Evolutionary conservation across 108 stramenopile species (phyloP).

Genomic region (Cylindrotheca fusiformis): DNA sequence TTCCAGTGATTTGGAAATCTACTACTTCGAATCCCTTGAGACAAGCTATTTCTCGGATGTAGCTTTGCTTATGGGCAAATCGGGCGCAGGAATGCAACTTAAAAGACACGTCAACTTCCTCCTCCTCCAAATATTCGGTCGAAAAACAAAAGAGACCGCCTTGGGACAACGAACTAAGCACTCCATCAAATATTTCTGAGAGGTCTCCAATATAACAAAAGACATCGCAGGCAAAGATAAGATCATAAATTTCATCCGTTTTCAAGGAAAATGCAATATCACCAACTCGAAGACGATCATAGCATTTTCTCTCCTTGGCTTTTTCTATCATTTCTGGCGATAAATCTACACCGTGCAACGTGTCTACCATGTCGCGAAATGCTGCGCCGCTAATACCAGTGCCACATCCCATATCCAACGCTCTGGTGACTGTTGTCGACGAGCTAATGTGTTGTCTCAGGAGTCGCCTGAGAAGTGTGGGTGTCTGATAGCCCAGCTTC

Average conservation of each 20-base stretch:
- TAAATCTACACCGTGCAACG: conserved; percentile 58
- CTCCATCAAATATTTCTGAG: conserved; percentile 34
- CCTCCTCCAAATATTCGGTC: conserved; percentile 49
- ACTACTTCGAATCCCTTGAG: conserved; percentile 32
- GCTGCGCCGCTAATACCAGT: conserved; percentile 56
- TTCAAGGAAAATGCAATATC: conserved; percentile 28
- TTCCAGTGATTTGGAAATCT: background rate
- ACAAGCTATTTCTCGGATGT: conserved; percentile 35
- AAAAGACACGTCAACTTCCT: conserved; percentile 18
- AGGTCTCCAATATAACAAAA: conserved; percentile 61
- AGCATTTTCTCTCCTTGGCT: conserved; percentile 57
- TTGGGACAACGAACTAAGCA: conserved; percentile 21
- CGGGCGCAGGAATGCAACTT: conserved; percentile 53
- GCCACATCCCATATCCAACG: conserved; percentile 64
- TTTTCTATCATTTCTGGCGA: conserved; percentile 67
- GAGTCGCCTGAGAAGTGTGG: conserved; percentile 21
- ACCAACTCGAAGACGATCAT: conserved; percentile 47
- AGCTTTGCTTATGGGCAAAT: conserved; percentile 59
- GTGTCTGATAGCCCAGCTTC: conserved; percentile 38
- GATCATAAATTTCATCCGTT: conserved; percentile 29
- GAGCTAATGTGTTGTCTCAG: conserved; percentile 7
- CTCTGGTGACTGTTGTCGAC: background rate
- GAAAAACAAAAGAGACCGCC: conserved; percentile 64
- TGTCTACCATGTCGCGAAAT: conserved; percentile 36
- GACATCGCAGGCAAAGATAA: conserved; percentile 71